These are phyloP conservation scores for Leccinum subrobustum DNA, from an alignment of 1,284 basidiomycete species.

Conservation along the genomic window DNA sequence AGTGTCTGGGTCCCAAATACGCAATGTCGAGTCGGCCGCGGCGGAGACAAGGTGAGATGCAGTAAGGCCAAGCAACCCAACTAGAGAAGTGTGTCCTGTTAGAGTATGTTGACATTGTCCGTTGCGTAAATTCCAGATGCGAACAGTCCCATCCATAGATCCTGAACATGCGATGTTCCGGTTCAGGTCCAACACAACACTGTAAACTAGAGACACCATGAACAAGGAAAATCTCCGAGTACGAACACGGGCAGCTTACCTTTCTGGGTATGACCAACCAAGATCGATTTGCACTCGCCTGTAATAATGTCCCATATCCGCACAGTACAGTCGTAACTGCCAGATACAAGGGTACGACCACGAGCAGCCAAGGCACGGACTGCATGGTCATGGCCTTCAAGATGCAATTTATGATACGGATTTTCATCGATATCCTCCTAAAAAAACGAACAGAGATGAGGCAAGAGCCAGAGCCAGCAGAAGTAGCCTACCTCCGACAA, in stretches of 20 bases:
- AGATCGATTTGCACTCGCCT: slow-evolving; percentile 79
- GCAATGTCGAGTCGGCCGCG: slow-evolving; percentile 89
- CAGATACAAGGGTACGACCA: slow-evolving; percentile 88
- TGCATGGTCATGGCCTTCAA: slow-evolving; percentile 88
- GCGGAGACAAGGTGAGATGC: slow-evolving; percentile 89
- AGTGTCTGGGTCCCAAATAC: slow-evolving; percentile 87
- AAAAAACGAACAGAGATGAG: slow-evolving; percentile 11
- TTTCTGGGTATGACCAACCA: slow-evolving; percentile 89
- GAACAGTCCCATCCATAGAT: slow-evolving; percentile 95
- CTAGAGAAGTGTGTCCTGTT: slow-evolving; percentile 85
- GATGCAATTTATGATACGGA: slow-evolving; percentile 83
- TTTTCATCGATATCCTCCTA: slow-evolving; percentile 80
- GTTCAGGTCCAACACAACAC: slow-evolving; percentile 81
- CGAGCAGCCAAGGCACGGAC: slow-evolving; percentile 90
- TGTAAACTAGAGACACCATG: slow-evolving; percentile 64
- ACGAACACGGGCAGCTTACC: slow-evolving; percentile 46
- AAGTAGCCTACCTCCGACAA: slow-evolving; percentile 58
- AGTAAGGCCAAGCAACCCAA: slow-evolving; percentile 85
- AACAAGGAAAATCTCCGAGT: slow-evolving; percentile 1
- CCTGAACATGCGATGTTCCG: slow-evolving; percentile 91
- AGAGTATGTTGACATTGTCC: slow-evolving; percentile 81
- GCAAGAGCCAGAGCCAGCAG: neutral
- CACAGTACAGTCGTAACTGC: slow-evolving; percentile 92
- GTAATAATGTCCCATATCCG: slow-evolving; percentile 93
- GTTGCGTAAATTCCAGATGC: slow-evolving; percentile 84